phyloP scores from a whole-genome alignment of 805 yeast genomes.

The Spencermartinsiella europaea region DNA sequence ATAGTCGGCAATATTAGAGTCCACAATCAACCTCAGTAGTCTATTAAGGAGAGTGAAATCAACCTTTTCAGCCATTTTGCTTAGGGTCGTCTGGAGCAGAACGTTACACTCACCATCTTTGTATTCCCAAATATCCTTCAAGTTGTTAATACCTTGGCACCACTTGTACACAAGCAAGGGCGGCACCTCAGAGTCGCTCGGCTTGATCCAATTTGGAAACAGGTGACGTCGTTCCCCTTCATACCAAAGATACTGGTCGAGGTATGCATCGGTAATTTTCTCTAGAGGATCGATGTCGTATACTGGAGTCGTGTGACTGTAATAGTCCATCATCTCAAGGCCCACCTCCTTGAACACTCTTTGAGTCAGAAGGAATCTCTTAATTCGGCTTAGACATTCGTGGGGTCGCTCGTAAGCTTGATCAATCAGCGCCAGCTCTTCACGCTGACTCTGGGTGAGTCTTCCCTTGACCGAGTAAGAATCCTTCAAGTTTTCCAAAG shows the following conservation, averaged over 20 bases:
- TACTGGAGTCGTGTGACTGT: conserved; percentile 77
- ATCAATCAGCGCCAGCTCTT: conserved; percentile 87
- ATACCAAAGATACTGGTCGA: conserved; percentile 94
- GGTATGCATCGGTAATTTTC: conserved; percentile 91
- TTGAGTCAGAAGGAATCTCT: conserved; percentile 76
- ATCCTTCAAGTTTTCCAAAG: conserved; percentile 83
- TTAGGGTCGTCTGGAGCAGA: conserved; percentile 70
- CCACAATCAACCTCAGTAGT: conserved; percentile 71
- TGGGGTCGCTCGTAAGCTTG: conserved; percentile 97
- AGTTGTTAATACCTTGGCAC: conserved; percentile 85
- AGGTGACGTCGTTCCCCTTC: conserved; percentile 83
- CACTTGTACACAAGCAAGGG: conserved; percentile 89
- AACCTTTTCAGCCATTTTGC: conserved; percentile 72
- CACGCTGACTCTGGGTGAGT: conserved; percentile 80
- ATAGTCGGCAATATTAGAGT: conserved; percentile 90
- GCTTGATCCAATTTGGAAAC: conserved; percentile 96
- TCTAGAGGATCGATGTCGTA: conserved; percentile 88
- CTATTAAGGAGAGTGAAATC: conserved; percentile 86
- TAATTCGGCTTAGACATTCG: conserved; percentile 80
- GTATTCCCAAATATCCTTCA: conserved; percentile 74
- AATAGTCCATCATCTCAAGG: conserved; percentile 86
- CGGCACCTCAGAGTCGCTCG: conserved; percentile 89
- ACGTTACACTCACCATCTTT: conserved; percentile 73
- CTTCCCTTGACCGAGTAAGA: conserved; percentile 69
- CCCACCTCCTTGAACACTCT: conserved; percentile 87